A percentile compares a stretch with the other conserved stretches of the same genome.
phyloP scores from a whole-genome alignment of 768 basidiomycete species.

The Sarcodon aspratus region DNA sequence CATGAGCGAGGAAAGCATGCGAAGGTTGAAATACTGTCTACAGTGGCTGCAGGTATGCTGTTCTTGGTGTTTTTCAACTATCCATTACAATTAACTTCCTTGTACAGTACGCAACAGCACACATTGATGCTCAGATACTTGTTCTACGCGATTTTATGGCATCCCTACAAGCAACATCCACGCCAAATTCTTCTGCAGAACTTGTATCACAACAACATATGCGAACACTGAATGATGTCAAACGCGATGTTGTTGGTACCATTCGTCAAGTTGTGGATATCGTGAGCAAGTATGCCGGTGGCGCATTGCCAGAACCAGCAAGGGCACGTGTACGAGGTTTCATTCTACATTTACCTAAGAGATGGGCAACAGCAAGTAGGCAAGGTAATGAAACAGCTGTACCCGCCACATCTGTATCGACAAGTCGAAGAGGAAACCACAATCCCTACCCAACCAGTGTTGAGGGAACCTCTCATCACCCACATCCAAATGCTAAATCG shows the following conservation, averaged over 20 bases:
- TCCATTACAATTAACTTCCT: not conserved
- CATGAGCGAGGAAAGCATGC: conserved; percentile 85
- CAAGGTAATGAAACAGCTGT: conserved; percentile 3
- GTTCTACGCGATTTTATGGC: conserved; percentile 78
- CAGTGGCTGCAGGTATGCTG: conserved; percentile 73
- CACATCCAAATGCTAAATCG: conserved; percentile 16
- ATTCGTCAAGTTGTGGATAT: conserved; percentile 85
- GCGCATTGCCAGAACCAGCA: conserved; percentile 80
- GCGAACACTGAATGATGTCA: conserved; percentile 62
- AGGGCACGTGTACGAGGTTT: conserved; percentile 61
- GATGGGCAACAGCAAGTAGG: conserved; percentile 51
- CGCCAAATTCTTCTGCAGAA: conserved; percentile 6
- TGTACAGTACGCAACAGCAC: conserved; percentile 68
- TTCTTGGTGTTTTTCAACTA: conserved; percentile 1
- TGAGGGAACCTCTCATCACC: conserved; percentile 13
- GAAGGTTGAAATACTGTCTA: conserved; percentile 73
- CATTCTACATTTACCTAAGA: conserved; percentile 68
- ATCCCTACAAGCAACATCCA: conserved; percentile 38
- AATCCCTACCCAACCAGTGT: not conserved
- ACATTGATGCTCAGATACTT: conserved; percentile 81
- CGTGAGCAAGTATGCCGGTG: conserved; percentile 75
- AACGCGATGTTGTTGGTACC: conserved; percentile 78
- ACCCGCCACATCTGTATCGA: not conserved
- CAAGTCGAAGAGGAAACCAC: not conserved
- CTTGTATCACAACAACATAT: conserved; percentile 29